phyloP scores from a whole-genome alignment of 2,329 filamentous ascomycete genomes.

The Fusarium citri region DNA sequence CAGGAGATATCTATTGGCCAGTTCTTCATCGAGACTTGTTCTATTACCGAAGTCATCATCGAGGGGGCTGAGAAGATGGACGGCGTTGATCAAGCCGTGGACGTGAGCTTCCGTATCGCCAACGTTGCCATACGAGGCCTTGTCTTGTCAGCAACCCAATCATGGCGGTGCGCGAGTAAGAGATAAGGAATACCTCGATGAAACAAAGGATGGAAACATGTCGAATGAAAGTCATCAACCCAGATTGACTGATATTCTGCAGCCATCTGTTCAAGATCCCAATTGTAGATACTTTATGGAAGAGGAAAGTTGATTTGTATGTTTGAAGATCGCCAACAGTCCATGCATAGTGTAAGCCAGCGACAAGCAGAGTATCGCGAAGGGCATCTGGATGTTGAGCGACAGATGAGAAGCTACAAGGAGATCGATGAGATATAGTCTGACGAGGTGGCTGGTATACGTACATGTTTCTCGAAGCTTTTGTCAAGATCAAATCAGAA shows the following conservation, averaged over 20 bases:
- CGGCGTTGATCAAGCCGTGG: slow-evolving; percentile 28
- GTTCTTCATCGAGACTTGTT: slow-evolving; percentile 27
- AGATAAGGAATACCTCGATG: slow-evolving; percentile 30
- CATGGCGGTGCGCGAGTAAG: too few relatives aligned
- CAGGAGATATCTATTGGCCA: slow-evolving; percentile 38
- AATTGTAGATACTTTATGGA: slow-evolving; percentile 39
- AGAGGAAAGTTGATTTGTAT: slow-evolving; percentile 37
- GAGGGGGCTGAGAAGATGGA: slow-evolving; percentile 31
- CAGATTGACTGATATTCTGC: slow-evolving; percentile 3
- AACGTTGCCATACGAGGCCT: slow-evolving; percentile 37
- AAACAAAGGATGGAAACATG: slow-evolving; percentile 38
- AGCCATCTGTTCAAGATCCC: slow-evolving; percentile 35
- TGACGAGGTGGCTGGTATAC: neutral
- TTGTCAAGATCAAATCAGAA: slow-evolving; percentile 6
- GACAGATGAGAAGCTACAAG: slow-evolving; percentile 21
- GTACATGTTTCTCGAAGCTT: slow-evolving; percentile 17
- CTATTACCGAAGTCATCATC: neutral
- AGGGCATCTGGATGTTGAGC: slow-evolving; percentile 37
- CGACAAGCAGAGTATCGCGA: slow-evolving; percentile 36
- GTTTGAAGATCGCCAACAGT: slow-evolving; percentile 30
- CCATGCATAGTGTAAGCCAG: slow-evolving; percentile 42
- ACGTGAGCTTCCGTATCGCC: slow-evolving; percentile 38
- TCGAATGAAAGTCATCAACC: slow-evolving; percentile 33
- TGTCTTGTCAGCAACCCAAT: rapidly evolving
- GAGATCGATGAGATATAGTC: rapidly evolving